Evolutionary conservation across 805 yeast species (phyloP).

Genomic region (Tetrapisispora nanseiensis): DNA sequence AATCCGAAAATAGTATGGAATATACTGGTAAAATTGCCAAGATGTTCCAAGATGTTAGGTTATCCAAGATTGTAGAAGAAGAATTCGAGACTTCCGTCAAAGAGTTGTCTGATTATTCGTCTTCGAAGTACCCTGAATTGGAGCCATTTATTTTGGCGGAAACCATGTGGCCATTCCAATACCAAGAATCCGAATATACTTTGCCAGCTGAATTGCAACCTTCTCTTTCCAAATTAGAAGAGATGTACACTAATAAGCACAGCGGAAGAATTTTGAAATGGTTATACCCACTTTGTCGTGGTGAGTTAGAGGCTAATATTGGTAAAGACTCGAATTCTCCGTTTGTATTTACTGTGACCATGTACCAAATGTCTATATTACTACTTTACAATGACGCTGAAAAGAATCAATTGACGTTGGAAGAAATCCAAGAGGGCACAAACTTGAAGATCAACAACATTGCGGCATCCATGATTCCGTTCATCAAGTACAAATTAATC

Average conservation of each 20-base stretch:
- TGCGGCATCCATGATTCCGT: constrained; percentile 68
- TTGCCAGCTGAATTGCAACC: constrained; percentile 60
- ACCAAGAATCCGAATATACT: constrained; percentile 35
- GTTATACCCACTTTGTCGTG: constrained; percentile 92
- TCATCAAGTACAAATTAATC: constrained; percentile 68
- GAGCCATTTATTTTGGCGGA: constrained; percentile 75
- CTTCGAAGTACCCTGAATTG: constrained; percentile 37
- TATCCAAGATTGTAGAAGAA: constrained; percentile 63
- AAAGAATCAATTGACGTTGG: constrained; percentile 32
- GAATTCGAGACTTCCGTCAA: constrained; percentile 30
- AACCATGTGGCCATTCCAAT: constrained; percentile 73
- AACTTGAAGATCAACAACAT: constrained; percentile 56
- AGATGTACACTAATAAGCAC: constrained; percentile 64
- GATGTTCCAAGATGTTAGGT: constrained; percentile 90
- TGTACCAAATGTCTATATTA: constrained; percentile 79
- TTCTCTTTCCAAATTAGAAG: constrained; percentile 57
- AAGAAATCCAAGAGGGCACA: constrained; percentile 55
- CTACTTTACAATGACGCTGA: constrained; percentile 66
- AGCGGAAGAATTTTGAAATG: constrained; percentile 84
- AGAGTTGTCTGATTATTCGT: constrained; percentile 24
- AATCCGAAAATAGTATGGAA: constrained; percentile 82
- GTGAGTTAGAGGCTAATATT: constrained; percentile 81
- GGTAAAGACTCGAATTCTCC: constrained; percentile 76
- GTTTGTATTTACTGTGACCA: constrained; percentile 68
- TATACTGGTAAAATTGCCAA: constrained; percentile 89